Base-by-base conservation (phyloP, 306 rosid species). In the Citrullus mucosospermus region DNA sequence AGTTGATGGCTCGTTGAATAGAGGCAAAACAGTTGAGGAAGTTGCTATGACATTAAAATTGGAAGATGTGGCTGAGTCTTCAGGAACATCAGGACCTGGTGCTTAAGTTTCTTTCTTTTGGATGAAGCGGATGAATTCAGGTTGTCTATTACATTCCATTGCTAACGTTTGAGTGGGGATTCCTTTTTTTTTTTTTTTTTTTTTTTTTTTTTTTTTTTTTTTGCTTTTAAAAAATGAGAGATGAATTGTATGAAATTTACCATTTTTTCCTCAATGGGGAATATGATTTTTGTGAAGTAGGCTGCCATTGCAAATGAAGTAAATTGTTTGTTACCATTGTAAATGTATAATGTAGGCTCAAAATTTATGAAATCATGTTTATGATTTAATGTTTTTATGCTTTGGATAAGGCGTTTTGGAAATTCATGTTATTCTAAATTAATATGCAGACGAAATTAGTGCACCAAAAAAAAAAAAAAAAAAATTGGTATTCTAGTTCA, bases 11-110 rank as follows among this genome's bases (percentile, higher is more conserved):
- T 86, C 84, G 6, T 78, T 83, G 6, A 91, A 88, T 44, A 87
- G 91, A 82, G 97, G 98, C 39, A 93, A 93, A 87, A 86, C 81
- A 93, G 86, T 91, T 63, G 96, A 93, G 80, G 86, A 90, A 80
- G 86, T 78, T n/a, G 89, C 88, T 1, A 57, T 80, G 16, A 81
- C 85, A n/a, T 83, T 86, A 82, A 89, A 90, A 80, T 79, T 89
- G 83, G 93, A 86, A 67, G 93, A 93, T 80, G 88, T 86, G 62
- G 98, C 97, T 36, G 93, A 85, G 87, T 89, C 93, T 74, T 90
- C 98, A 6, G 93, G 96, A 82, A 88, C 92, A 84, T 91, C 88
- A 84, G 93, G 82, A 66, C 77, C 78, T 78, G 82, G 86, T 74
- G 82, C 79, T 51, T 90, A 14, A 83, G 63, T 83, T 74, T 0